Conservation (phyloP, 768 basidiomycete species). For the Boletus tylopilopsis region DNA sequence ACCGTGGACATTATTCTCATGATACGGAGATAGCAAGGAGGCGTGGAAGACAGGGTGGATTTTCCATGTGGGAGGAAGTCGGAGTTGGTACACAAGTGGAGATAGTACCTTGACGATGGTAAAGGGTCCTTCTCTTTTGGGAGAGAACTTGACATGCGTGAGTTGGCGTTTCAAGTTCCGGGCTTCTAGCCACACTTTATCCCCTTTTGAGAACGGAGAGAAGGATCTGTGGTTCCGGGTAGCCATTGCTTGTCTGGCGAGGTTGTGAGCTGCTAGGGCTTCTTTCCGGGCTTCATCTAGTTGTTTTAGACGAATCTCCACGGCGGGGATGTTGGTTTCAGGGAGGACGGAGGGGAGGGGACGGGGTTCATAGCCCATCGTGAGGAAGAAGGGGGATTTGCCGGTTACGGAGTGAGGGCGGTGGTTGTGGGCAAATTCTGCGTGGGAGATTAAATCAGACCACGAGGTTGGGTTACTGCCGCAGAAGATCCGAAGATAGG, state of each 20-base stretch:
- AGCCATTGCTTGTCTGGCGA: too few relatives aligned
- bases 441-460: too few relatives aligned
- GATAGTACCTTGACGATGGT: not conserved
- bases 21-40: not conserved
- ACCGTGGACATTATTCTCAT: not conserved
- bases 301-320: not conserved
- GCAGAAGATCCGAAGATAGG: not conserved
- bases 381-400: too few relatives aligned
- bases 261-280: too few relatives aligned
- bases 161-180: not conserved
- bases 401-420: too few relatives aligned
- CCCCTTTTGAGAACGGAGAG: too few relatives aligned
- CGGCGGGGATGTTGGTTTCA: not conserved
- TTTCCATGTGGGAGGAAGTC: not conserved
- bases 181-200: too few relatives aligned
- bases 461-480: not conserved
- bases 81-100: not conserved
- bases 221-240: too few relatives aligned
- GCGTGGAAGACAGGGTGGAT: not conserved
- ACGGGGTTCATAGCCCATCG: not conserved
- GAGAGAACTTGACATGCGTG: not conserved
- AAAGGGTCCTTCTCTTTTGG: not conserved
- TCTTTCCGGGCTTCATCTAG: too few relatives aligned
- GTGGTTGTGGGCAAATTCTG: too few relatives aligned
- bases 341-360: not conserved